Base-by-base conservation (phyloP, 2,329 filamentous ascomycete species). In the Fusarium pilosicola region DNA sequence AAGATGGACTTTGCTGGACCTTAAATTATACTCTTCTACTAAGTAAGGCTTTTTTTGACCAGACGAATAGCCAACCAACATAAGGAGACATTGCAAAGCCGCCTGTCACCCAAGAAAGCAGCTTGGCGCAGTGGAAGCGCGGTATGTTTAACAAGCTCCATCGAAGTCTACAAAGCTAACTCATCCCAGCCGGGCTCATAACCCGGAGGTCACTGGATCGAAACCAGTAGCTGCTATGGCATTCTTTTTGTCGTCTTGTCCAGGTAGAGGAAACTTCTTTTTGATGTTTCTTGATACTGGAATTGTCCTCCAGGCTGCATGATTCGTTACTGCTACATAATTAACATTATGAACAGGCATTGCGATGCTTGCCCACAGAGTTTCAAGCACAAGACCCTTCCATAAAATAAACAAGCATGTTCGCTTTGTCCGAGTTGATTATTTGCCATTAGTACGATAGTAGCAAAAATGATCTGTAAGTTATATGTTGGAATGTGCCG, bases 61-160 rank as follows among this genome's bases (percentile, higher is more conserved):
- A 54, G 18, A 28, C 13, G 13, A 18, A 36, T 2, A 36, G 18
- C 17, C 6, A 22, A 24, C 15, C 3, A 17, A 39, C 2, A 28
- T 54, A 54, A 12, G 10, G 10, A 7, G 18, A 38, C 17, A 26
- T 54, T 39, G 20, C 34, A 22, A 28, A 39, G 11, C 20, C 14
- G 24, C 51, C 51, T 38, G 24, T 38, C 34, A 54, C 51, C 51
- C 64, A 49, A 49, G 28, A 68, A 68, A 68, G 65, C 65, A 68
- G 64, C 64, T 68, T 68, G 65, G 65, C 65, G 65, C 65, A 68
- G 65, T 68, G 65, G 65, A 68, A 68, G 65, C 65, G 65, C 65
- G 64, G 65, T 68, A 68, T 44, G 65, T 68, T 42, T 11, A 54
- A 42, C 34, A 41, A 18, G 38, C 24, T 17, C 9, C 20, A 26